Base-by-base conservation (phyloP, 2,329 filamentous ascomycete genomes). In the Calycina herbarum region DNA sequence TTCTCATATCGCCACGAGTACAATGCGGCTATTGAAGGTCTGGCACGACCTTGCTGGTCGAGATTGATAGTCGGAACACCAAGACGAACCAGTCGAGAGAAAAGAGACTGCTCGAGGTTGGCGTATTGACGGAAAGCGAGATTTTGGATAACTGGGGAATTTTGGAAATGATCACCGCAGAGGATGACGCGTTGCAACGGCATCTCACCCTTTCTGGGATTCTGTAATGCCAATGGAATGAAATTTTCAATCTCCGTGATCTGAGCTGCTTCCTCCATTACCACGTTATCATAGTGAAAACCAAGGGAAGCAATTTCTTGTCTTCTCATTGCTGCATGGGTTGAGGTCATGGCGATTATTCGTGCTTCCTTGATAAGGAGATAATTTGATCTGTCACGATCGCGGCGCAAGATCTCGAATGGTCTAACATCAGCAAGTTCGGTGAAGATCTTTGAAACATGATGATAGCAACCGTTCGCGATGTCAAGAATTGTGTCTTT, bases 201-300 rank as follows among this genome's bases (percentile, higher is more conserved):
- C 71, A 92, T 84, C 73, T 92, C 84, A 40, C 90, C 90, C 61
- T 89, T 82, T 70, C 87, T 86, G 24, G 90, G 87, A 69, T 91
- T 92, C 76, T 99, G 96, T 78, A 99, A 84, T n/a, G 94, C 91
- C 62, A 97, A 83, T 0, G 95, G 95, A 69, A 99, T 93, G 79
- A 99, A 98, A 69, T 93, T 96, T 76, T 99, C 95, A 57, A 97
- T 91, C 77, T 99, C 95, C 0, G 94, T 99, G 75, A 99, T 94
- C 76, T 99, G 95, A 13, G 95, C 95, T 5, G 95, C 94, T 82
- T 99, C 95, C 80, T 99, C 95, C 91, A 99, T 97, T 62, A 99
- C 85, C 13, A 99, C 91, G 70, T 97, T 99, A 81, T 98, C 94
- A 74, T 99, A 99, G 72, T 93, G 92, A 79, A 99, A 99, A 17